Percentiles rank a stretch among this genome's conserved stretches.
These are phyloP conservation scores for Sporothrix variecibatus DNA, from an alignment of 2,329 filamentous ascomycete genomes.

Conservation along the genomic window DNA sequence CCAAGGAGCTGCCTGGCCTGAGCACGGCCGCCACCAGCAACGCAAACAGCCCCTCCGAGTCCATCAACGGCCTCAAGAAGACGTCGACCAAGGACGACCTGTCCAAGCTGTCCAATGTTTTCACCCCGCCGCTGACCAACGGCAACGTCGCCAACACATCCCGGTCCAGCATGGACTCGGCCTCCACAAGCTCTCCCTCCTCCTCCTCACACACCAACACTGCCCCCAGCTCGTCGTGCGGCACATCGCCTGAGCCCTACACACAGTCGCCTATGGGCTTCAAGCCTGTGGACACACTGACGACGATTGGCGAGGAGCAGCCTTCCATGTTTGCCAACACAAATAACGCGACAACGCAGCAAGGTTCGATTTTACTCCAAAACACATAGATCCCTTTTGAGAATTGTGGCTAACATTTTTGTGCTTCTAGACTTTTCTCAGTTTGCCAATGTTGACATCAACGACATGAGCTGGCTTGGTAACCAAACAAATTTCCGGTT, in stretches of 20 bases:
- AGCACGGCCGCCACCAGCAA: constrained; percentile 33
- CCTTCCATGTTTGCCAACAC: constrained; percentile 51
- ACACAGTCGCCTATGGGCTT: constrained; percentile 69
- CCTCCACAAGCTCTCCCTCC: constrained; percentile 65
- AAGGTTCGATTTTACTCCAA: constrained; percentile 35
- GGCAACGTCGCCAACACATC: constrained; percentile 48
- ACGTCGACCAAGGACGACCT: constrained; percentile 51
- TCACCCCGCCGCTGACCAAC: constrained; percentile 56
- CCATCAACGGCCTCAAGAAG: constrained; percentile 39
- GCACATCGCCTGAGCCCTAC: constrained; percentile 75
- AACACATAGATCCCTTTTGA: not conserved
- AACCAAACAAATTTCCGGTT: constrained; percentile 84
- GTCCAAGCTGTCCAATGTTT: constrained; percentile 58
- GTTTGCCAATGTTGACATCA: constrained; percentile 49
- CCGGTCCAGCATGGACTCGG: constrained; percentile 52
- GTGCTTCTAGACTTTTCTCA: constrained; percentile 41
- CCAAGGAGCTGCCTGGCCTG: constrained; percentile 35
- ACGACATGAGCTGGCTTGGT: constrained; percentile 71
- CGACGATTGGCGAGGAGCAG: constrained; percentile 68
- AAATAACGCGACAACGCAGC: constrained; percentile 34
- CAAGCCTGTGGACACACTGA: constrained; percentile 63
- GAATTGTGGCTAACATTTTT: not conserved
- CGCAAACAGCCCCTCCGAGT: constrained; percentile 42
- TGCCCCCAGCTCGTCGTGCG: constrained; percentile 66
- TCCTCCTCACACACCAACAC: constrained; percentile 62